Base-by-base conservation (phyloP, 176 grass and related monocot genomes). In the Bonia amplexicaulis region DNA sequence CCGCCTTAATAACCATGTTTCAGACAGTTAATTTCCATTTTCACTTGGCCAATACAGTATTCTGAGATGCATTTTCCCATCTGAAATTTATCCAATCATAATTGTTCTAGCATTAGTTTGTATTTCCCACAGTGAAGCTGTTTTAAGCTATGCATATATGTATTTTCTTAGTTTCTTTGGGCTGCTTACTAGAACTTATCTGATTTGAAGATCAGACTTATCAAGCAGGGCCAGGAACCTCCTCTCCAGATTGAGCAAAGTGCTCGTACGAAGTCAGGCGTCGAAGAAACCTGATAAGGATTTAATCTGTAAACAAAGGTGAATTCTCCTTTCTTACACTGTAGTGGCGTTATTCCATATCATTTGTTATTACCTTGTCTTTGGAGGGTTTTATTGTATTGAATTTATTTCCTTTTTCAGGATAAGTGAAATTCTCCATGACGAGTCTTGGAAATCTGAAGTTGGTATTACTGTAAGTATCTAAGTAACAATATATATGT, bases 201-300 rank as follows among this genome's bases (percentile, higher is more conserved):
- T 93, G 75, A 82, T 96, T 89, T 92, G 88, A 94, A 94, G 74
- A 94, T 96, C 91, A 99, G 96, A 94, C 85, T 91, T 99, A 90
- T 96, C 93, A 85, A 90, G 91, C 83, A 99, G 82, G 88, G 93
- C 96, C 19, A 94, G 82, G 76, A 77, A 84, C 48, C 86, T 99
- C 62, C 91, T 99, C 51, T 90, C 93, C 74, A 92, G 90, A 89
- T 96, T 92, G 90, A 99, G 93, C 88, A 99, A 99, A 88, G 77
- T 92, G 74, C 87, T 98, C 44, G 65, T 92, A 66, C 87, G 88
- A 45, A 96, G 83, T 65, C 93, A 95, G 39, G 86, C 90, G 22
- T 77, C 86, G 52, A 99, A 94, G 85, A 92, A 90, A 89, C 84
- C 93, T 78, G 86, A 92, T n/a, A 95, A 92, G 70, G 90, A 92